These are phyloP conservation scores for Sporisorium scitamineum DNA, from an alignment of 1,284 basidiomycete genomes.

Conservation along the genomic window DNA sequence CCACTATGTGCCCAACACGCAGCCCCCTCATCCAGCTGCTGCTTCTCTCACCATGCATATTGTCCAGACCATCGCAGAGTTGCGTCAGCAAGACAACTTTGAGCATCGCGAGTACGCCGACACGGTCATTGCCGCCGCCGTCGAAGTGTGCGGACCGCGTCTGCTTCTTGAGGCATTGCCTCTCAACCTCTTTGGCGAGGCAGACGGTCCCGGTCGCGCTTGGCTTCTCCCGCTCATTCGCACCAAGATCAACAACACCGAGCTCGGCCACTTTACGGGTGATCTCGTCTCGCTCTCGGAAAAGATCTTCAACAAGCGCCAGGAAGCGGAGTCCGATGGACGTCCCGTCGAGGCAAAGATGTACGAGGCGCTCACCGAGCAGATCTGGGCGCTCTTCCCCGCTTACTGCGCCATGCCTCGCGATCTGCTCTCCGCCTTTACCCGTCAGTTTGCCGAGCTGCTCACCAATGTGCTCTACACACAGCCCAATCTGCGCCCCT, in stretches of 20 bases:
- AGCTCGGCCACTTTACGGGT: slow-evolving; percentile 85
- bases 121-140: slow-evolving; percentile 81
- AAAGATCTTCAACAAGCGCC: slow-evolving; percentile 79
- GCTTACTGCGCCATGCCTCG: slow-evolving; percentile 81
- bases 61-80: slow-evolving; percentile 80
- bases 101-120: slow-evolving; percentile 92
- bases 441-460: slow-evolving; percentile 72
- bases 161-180: slow-evolving; percentile 82
- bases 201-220: slow-evolving; percentile 77
- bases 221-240: slow-evolving; percentile 91
- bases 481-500: slow-evolving; percentile 83
- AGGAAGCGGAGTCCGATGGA: slow-evolving; percentile 80
- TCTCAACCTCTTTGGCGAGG: slow-evolving; percentile 76
- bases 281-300: slow-evolving; percentile 95
- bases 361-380: slow-evolving; percentile 89
- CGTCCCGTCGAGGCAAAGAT: slow-evolving; percentile 83
- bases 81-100: slow-evolving; percentile 83
- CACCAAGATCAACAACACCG: slow-evolving; percentile 81
- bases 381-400: slow-evolving; percentile 83
- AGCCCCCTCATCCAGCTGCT: slow-evolving; percentile 72
- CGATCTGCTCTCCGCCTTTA: slow-evolving; percentile 74
- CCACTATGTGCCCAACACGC: slow-evolving; percentile 39
- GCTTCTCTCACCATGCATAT: slow-evolving; percentile 80
- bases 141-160: slow-evolving; percentile 87
- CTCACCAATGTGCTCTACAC: slow-evolving; percentile 90